Evolutionary conservation across 2,329 filamentous ascomycete species (phyloP), one percentile per base, ranked within the genome.

Genomic region (Diaporthe sp.): DNA sequence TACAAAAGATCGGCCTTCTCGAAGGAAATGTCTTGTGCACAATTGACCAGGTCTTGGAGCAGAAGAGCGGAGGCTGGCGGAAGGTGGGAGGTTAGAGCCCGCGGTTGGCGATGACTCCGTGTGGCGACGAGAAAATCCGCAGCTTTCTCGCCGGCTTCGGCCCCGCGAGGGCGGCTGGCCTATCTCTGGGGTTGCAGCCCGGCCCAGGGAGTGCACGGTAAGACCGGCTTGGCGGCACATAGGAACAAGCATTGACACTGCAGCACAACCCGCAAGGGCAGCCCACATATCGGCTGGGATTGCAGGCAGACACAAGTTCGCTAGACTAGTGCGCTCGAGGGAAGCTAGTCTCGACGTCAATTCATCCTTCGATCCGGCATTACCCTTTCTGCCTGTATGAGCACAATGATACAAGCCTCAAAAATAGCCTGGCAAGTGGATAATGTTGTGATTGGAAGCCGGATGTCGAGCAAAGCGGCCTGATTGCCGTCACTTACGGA

Each of bases 401-500:
- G 42, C 27, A 51, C 7, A 51, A 51, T 7, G 6, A 51, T 66
- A 37, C 8, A 51, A 30, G 22, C 9, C 44, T 37, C 47, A 25
- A 39, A 44, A 37, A 51, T 12, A 32, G 19, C 27, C n/a, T 13
- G 42, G 15, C 35, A 39, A 25, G 35, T 25, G 35, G 44, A 50
- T 7, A 6, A 17, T 13, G 9, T 10, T 35, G 35, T 9, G 3
- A 22, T 22, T 3, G 51, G 32, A 56, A 30, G 27, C 32, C 50
- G 32, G 22, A 10, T 32, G 2, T 27, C 22, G n/a, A 69, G 69
- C 51, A 59, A 27, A 22, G 35, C 56, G 32, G 69, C 17, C 9
- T 9, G 19, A 35, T 37, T n/a, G 30, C 50, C 35, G 22, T 72
- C 32, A 76, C 47, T 88, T 89, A 72, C 83, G 85, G 70, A 89